A percentile compares a stretch with the other conserved stretches of the same genome.
These are phyloP conservation scores for Schizopora paradoxa DNA, from an alignment of 1,284 basidiomycete species.

Conservation along the genomic window DNA sequence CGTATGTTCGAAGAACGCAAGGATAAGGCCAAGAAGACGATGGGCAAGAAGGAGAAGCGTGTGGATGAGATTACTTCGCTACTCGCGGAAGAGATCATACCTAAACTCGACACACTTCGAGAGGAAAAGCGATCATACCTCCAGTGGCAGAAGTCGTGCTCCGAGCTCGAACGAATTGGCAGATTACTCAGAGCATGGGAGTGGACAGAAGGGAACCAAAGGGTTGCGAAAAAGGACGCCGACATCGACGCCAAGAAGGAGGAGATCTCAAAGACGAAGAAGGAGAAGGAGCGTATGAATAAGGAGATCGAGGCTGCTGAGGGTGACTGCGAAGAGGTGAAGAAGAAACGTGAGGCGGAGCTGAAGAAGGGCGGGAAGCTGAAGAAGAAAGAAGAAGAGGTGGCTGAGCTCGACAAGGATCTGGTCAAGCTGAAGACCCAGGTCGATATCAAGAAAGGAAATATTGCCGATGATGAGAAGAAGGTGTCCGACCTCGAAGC, in stretches of 20 bases:
- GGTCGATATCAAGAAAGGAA: conserved; percentile 76
- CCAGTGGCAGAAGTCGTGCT: conserved; percentile 85
- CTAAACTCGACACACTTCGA: conserved; percentile 89
- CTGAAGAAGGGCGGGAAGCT: conserved; percentile 77
- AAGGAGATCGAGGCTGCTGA: conserved; percentile 49
- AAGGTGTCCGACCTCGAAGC: conserved; percentile 51
- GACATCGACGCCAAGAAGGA: conserved; percentile 47
- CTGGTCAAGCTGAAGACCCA: conserved; percentile 88
- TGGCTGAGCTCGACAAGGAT: conserved; percentile 76
- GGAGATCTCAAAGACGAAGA: conserved; percentile 42
- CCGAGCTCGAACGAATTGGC: conserved; percentile 87
- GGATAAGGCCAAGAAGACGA: conserved; percentile 95
- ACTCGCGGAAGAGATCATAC: conserved; percentile 88
- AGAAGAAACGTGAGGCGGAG: conserved; percentile 57
- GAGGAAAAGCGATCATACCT: conserved; percentile 88
- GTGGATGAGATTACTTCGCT: conserved; percentile 85
- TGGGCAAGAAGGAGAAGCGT: conserved; percentile 96
- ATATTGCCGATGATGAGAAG: conserved; percentile 77
- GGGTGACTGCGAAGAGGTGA: conserved; percentile 49
- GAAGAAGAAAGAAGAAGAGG: conserved; percentile 73
- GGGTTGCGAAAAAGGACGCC: conserved; percentile 42
- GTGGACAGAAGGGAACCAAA: conserved; percentile 61
- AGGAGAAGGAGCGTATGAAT: conserved; percentile 46
- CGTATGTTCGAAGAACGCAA: conserved; percentile 99
- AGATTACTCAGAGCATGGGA: conserved; percentile 86